Evolutionary conservation across 352 stramenopile genomes (phyloP).

Genomic region (Thraustochytrium striatum): DNA sequence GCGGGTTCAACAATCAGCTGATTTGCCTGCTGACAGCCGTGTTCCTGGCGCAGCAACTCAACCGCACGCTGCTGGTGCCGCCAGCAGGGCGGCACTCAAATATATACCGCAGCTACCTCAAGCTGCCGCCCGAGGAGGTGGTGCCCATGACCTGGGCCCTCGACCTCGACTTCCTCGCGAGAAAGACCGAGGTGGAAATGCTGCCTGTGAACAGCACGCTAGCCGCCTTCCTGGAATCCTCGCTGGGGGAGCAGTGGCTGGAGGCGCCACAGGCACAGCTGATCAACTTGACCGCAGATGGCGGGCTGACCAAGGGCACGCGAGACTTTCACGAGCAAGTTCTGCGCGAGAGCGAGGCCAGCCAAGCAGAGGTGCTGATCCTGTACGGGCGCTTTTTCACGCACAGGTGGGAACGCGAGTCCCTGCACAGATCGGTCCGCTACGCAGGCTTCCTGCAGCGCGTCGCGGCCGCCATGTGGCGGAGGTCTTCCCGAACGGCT

Average conservation of each 20-base stretch:
- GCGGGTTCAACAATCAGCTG: conserved; percentile 45
- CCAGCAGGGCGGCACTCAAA: neutral
- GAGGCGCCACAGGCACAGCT: neutral
- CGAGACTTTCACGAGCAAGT: neutral
- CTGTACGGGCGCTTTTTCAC: conserved; percentile 38
- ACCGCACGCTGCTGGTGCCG: conserved; percentile 7
- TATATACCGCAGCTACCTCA: conserved; percentile 16
- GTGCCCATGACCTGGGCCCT: conserved; percentile 9
- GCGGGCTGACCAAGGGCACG: neutral
- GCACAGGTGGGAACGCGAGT: neutral
- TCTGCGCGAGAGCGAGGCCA: neutral
- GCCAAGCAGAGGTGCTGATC: neutral
- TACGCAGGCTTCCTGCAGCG: neutral
- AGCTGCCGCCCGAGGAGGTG: neutral
- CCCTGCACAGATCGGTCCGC: neutral
- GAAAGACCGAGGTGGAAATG: neutral
- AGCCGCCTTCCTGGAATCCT: neutral
- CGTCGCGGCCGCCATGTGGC: neutral
- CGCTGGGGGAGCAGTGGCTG: neutral
- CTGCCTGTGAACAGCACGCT: conserved; percentile 7
- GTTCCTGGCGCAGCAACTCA: neutral
- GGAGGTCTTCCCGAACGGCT: neutral
- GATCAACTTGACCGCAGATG: neutral
- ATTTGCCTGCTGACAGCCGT: conserved; percentile 9
- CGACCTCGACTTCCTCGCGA: conserved; percentile 2